These are phyloP conservation scores for Sclerotiophoma versabilis DNA, from an alignment of 2,329 filamentous ascomycete genomes.

Conservation along the genomic window DNA sequence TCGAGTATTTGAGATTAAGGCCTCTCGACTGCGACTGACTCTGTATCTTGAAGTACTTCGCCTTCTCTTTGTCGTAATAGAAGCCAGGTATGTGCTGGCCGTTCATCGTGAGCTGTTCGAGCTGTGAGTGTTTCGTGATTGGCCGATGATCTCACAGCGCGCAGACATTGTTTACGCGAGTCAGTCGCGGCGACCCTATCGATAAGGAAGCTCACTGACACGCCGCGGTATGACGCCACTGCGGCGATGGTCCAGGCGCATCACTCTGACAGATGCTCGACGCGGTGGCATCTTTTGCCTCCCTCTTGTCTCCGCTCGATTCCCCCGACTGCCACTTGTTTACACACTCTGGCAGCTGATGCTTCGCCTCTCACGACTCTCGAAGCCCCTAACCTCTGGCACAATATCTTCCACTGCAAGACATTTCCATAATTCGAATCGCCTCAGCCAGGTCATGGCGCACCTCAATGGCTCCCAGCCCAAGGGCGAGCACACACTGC, in stretches of 20 bases:
- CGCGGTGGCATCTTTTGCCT: slow-evolving; percentile 22
- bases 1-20: slow-evolving; percentile 50
- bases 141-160: neutral
- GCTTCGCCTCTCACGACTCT: slow-evolving; percentile 23
- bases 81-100: slow-evolving; percentile 56
- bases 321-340: neutral
- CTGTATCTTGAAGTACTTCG: slow-evolving; percentile 59
- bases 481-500: slow-evolving; percentile 45
- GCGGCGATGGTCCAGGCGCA: slow-evolving; percentile 22
- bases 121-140: slow-evolving; percentile 11
- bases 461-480: slow-evolving; percentile 48
- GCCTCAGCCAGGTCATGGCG: slow-evolving; percentile 55
- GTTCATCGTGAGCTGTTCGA: slow-evolving; percentile 41
- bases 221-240: slow-evolving; percentile 30
- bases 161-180: slow-evolving; percentile 20
- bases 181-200: slow-evolving; percentile 26
- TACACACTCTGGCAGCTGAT: slow-evolving; percentile 17
- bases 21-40: slow-evolving; percentile 43
- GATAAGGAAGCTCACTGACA: slow-evolving; percentile 16
- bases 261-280: slow-evolving; percentile 28
- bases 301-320: slow-evolving; percentile 9
- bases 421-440: slow-evolving; percentile 29
- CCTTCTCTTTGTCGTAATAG: slow-evolving; percentile 57
- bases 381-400: slow-evolving; percentile 12
- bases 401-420: slow-evolving; percentile 3